Base-by-base conservation (phyloP, 1,284 basidiomycete species). In the Macrocystidia cucumis region DNA sequence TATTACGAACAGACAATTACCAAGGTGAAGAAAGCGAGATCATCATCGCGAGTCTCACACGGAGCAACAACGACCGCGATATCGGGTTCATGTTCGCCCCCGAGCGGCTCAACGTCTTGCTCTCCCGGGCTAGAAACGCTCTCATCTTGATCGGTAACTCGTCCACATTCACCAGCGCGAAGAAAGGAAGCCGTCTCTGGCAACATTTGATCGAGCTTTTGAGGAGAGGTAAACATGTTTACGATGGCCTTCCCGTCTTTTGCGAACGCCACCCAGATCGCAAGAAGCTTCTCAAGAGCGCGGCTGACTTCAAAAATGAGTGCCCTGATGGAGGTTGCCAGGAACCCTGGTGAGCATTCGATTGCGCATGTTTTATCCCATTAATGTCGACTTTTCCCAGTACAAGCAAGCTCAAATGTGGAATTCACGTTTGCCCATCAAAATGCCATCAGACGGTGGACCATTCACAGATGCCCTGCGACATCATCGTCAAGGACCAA, bases 271-370 rank as follows among this genome's bases (percentile, higher is more conserved):
- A 30, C 19, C 11, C 11, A 18, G 29, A 20, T 31, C 12, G 27
- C 18, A 9, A 27, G 7, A n/a, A 19, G 3, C 16, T 26, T 29
- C 8, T 25, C n/a, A n/a, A 3, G 14, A 27, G 40, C 1, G 54
- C 70, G 0, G 51, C 37, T 1, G 68, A 79, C 5, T 82, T 82
- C 37, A 70, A 76, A 5, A 42, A 42, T 4, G 45, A 60, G 17
- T 66, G 62, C 43, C 78, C 78, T 0, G 74, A 79, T 32, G 79
- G 78, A 3, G 79, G 79, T 1, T 82, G 79, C 40, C 55, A 45
- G 2, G 60, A 69, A 40, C 62, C 65, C 18, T 81, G 78, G 78
- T 78, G 51, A 32, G 59, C 46, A 12, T 17, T 23, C 23, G 16
- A 33, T 5, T 28, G 12, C 27, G 14, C 26, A 11, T 24, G 8